Base-by-base conservation (phyloP, 2,329 filamentous ascomycete genomes). In the Septoria petroselini region DNA sequence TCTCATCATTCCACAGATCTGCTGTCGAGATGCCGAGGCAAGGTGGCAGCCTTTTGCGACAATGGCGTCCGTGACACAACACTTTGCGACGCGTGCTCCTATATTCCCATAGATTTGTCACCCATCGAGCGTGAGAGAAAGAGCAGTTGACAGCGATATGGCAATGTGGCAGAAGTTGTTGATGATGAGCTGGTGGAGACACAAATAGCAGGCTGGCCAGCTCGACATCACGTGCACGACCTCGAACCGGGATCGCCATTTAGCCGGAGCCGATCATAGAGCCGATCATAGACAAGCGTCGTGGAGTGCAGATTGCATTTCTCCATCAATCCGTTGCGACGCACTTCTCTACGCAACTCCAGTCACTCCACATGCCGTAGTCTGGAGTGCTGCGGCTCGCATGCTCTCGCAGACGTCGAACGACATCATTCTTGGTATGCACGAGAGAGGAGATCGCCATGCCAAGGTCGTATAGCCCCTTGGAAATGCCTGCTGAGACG, bases 261-360 rank as follows among this genome's bases (percentile, higher is more conserved):
- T 33, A 33, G 30, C 30, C 30, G 12, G 23, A 27, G 23, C n/a
- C 27, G 27, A 30, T 12, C 12, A 7, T 7, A 12, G 27, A 12
- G 7, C 30, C 12, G 11, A 33, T 4, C 4, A 12, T n/a, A 33
- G 14, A 19, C 34, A 19, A 38, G 17, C 14, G 7, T 38, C 15
- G 34, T 21, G n/a, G 31, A 45, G 25, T 11, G 23, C 17, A 21
- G 33, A 21, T 12, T 35, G 43, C 14, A 33, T 47, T 47, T 31
- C 43, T 47, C 35, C 43, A 46, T 46, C 42, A 46, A 46, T 46
- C 31, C n/a, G n/a, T 30, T 30, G 15, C 18, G 27, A 30, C 34
- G 2, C n/a, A 37, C 15, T 12, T 25, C 18, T 34, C 9, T n/a
- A n/a, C n/a, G 23, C 9, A 5, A 5, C 23, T 27, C 23, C 23